Evolutionary conservation across 495 filamentous ascomycete genomes (phyloP).

Genomic region (Ascobolus immersus): DNA sequence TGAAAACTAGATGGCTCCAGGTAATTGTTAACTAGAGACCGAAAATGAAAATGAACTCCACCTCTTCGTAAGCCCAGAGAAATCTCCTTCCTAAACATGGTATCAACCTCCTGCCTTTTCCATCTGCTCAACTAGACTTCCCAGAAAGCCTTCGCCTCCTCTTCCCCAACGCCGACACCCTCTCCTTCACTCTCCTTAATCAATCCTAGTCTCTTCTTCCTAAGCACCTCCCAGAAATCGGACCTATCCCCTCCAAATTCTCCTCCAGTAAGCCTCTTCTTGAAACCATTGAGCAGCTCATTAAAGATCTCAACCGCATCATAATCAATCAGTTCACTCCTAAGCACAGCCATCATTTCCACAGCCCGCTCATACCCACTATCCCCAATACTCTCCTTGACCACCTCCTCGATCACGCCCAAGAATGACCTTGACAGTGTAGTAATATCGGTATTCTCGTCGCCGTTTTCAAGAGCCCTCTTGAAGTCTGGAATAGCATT

Average conservation of each 20-base stretch:
- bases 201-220: constrained; percentile 41
- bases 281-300: constrained; percentile 41
- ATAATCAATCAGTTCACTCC: constrained; percentile 46
- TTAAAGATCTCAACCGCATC: constrained; percentile 64
- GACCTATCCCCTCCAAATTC: constrained; percentile 56
- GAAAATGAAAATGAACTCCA: no score
- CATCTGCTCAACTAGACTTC: no score
- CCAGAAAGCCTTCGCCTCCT: constrained; percentile 7
- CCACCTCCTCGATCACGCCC: constrained; percentile 40
- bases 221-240: constrained; percentile 59
- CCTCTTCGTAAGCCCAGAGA: no score
- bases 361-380: constrained; percentile 45
- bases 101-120: no score
- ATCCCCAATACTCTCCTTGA: constrained; percentile 49
- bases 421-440: constrained; percentile 52
- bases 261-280: constrained; percentile 39
- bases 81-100: no score
- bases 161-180: constrained; percentile 7
- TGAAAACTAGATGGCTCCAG: no score
- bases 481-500: constrained; percentile 90
- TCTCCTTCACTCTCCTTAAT: constrained; percentile 32
- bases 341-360: constrained; percentile 51
- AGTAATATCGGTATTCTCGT: constrained; percentile 35
- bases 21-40: no score
- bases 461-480: constrained; percentile 35